phyloP scores from a whole-genome alignment of 2,329 filamentous ascomycete genomes.

The Verticillium alfalfae region DNA sequence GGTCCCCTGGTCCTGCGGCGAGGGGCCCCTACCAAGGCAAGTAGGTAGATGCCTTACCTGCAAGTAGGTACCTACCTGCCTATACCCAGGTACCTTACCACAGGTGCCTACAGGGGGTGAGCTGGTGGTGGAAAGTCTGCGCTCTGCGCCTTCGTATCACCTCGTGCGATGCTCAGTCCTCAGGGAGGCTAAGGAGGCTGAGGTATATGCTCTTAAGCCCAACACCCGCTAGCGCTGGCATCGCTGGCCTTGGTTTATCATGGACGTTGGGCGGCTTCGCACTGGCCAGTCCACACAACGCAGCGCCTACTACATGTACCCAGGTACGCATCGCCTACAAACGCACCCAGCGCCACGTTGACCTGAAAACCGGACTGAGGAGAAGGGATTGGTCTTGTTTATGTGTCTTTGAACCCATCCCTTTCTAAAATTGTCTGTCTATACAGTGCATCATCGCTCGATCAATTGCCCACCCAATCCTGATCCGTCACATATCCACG shows the following conservation, averaged over 20 bases:
- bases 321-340: neutral
- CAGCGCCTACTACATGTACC: neutral
- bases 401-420: too few species aligned
- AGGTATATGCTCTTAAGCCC: neutral
- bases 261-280: neutral
- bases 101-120: neutral
- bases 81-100: neutral
- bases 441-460: too few species aligned
- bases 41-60: too few species aligned
- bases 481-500: too few species aligned
- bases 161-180: neutral
- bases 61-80: too few species aligned
- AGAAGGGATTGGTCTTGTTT: too few species aligned
- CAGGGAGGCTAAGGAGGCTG: neutral
- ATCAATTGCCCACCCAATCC: too few species aligned
- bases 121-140: neutral
- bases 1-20: neutral
- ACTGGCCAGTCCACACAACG: neutral
- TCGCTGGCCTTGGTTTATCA: neutral
- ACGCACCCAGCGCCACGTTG: neutral
- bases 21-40: neutral
- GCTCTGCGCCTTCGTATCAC: neutral
- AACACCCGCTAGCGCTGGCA: neutral
- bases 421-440: too few species aligned
- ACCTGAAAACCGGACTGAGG: neutral